Evolutionary conservation across 2,329 filamentous ascomycete species (phyloP), one percentile per base, ranked within the genome.

Genomic region (Phialophora macrospora): DNA sequence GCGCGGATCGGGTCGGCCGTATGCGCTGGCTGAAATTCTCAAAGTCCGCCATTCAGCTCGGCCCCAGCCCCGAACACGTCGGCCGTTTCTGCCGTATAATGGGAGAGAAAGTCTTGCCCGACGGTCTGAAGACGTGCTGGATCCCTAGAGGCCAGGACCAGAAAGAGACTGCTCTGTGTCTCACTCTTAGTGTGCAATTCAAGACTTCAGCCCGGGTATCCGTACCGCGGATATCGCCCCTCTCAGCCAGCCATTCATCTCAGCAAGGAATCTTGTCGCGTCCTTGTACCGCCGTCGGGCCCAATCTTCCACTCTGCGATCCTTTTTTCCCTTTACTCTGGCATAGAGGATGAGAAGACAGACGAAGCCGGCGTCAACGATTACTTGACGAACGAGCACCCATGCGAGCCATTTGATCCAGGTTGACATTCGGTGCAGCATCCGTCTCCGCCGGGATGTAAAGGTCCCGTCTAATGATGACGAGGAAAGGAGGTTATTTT

Each of bases 351-450:
- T 66, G 17, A 80, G 55, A 22, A 77, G 68, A 1, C 74, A 75
- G 24, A 82, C 84, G 6, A 83, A 65, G 24, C 90, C 80, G 9
- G 88, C 75, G 77, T 98, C 92, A 52, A 90, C 82, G 30, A 90
- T 80, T 5, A 95, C 72, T 74, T 97, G 92, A 75, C 92, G 92
- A 48, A 89, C 77, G 22, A 85, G 76, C 48, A 87, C 78, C 90
- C 90, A 93, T 0, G 90, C 75, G 3, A 89, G 72, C 85, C 92
- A 92, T 52, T 86, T 82, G 0, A 89, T 56, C 91, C 92, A 96
- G 1, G 88, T 84, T 56, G 87, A 83, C 26, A 90, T 77, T 61
- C 85, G 88, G 67, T 85, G 86, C 67, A 86, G 85, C 71, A 85
- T 88, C 71, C 85, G 55, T 44, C 69, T 34, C 55, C 70, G 66